Base-by-base conservation (phyloP, 1,284 basidiomycete species). In the Ustilago loliicola region DNA sequence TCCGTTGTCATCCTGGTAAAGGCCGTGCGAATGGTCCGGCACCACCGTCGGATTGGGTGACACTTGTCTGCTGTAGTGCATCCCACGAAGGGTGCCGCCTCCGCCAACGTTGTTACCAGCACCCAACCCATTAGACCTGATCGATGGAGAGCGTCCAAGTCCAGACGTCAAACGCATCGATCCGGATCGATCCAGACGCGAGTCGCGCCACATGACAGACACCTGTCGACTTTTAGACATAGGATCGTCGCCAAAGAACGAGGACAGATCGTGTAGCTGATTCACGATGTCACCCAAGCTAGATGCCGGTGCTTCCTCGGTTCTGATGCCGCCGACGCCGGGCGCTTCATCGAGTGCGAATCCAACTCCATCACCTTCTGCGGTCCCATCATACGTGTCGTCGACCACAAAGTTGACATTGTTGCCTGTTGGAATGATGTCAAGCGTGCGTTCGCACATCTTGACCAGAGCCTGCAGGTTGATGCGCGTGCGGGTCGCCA, bases 221-320 rank as follows among this genome's bases (percentile, higher is more conserved):
- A 52, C 61, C 21, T 74, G 74, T 3, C 66, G 69, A 50, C 62
- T 69, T 66, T 69, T 74, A 42, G 58, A 66, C 73, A 66, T 81
- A 23, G 74, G 74, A 48, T 81, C 80, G 25, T 83, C 81, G 34
- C 76, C 81, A 60, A 86, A 86, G 80, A 83, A 86, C 40, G 66
- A 72, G 11, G 81, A 82, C 25, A 86, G 57, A 50, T 86, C 83
- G 53, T 84, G 81, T 27, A 86, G 77, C 78, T 86, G 85, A 23
- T 71, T 78, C 34, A 85, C 83, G 19, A 86, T 69, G 21, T 81
- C 79, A 17, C 77, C 83, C 56, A 86, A 52, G 50, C 77, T 78
- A 2, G 63, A 59, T 21, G 60, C 50, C 36, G 71, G 62, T 30
- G 53, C 42, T 6, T 61, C 64, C 1, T 68, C 77, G 50, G 13